Evolutionary conservation across 768 basidiomycete genomes (phyloP).

Genomic region (Suillus variegatus): DNA sequence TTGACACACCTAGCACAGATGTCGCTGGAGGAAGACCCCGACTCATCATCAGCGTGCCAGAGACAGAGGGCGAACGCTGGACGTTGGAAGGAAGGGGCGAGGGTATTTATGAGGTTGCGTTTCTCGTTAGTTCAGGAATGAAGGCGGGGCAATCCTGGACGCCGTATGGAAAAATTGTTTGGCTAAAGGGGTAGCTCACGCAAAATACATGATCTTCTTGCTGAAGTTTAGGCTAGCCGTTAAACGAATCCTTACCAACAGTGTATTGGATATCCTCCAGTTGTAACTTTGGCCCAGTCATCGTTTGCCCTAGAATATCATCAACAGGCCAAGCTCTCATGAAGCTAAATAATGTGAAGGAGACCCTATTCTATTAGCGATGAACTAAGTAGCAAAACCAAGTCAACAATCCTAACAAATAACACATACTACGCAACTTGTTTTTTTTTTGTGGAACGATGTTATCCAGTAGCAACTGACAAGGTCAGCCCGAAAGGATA

Average conservation of each 20-base stretch:
- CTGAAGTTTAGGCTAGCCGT: not conserved
- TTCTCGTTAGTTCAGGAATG: constrained; percentile 38
- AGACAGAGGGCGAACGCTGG: constrained; percentile 34
- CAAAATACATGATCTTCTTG: not conserved
- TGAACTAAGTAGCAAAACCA: not conserved
- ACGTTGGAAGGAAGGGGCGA: constrained; percentile 31
- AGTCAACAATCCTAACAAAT: not conserved
- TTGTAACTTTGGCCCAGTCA: not conserved
- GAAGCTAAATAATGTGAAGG: not conserved
- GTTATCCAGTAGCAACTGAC: too few species aligned
- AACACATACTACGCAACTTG: too few species aligned
- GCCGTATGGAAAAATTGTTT: constrained; percentile 54
- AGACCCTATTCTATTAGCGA: not conserved
- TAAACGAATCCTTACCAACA: not conserved
- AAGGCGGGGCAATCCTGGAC: constrained; percentile 38
- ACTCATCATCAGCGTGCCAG: constrained; percentile 40
- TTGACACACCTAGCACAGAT: constrained; percentile 36
- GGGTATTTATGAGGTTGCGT: constrained; percentile 57
- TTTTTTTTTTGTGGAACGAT: too few species aligned
- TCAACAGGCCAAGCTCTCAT: not conserved
- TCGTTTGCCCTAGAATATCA: not conserved
- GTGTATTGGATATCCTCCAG: not conserved
- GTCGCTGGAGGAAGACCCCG: constrained; percentile 19
- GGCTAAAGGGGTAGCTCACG: constrained; percentile 23
- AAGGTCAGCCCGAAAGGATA: too few species aligned